Conservation (phyloP, 768 basidiomycete genomes). For the Pleurotus citrinopileatus region DNA sequence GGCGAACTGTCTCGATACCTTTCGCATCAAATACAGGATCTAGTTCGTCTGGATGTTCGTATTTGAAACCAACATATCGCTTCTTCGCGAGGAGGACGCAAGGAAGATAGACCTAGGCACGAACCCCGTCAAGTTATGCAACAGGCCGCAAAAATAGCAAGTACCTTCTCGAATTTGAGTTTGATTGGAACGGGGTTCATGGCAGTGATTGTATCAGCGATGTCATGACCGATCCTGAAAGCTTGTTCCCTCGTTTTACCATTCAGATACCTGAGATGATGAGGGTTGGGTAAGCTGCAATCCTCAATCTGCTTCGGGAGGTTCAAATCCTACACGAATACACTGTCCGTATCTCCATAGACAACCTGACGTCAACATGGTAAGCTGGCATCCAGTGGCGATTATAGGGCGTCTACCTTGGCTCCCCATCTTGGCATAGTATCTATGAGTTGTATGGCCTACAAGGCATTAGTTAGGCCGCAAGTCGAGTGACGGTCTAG, state of each 20-base stretch:
- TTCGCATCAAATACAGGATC: slow-evolving; percentile 92
- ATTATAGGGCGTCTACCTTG: too few relatives aligned
- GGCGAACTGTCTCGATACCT: slow-evolving; percentile 93
- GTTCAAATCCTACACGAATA: slow-evolving; percentile 61
- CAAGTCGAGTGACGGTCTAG: not conserved
- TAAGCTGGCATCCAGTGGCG: too few relatives aligned
- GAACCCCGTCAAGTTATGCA: not conserved
- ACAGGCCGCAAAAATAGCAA: not conserved
- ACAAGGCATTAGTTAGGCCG: not conserved
- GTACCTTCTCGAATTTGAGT: slow-evolving; percentile 97
- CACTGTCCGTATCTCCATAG: slow-evolving; percentile 96
- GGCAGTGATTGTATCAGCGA: slow-evolving; percentile 82
- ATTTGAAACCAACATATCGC: slow-evolving; percentile 96
- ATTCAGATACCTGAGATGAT: slow-evolving; percentile 65
- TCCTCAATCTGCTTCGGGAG: not conserved
- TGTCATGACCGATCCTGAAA: slow-evolving; percentile 89
- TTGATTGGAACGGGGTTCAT: slow-evolving; percentile 90
- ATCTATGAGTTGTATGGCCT: slow-evolving; percentile 86
- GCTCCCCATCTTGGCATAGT: slow-evolving; percentile 83
- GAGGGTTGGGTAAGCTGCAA: too few relatives aligned
- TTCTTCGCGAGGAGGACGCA: slow-evolving; percentile 98
- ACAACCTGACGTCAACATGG: too few relatives aligned
- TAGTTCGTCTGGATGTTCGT: slow-evolving; percentile 75
- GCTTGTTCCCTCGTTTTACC: slow-evolving; percentile 94
- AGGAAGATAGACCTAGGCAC: slow-evolving; percentile 81